These are phyloP conservation scores for Candida hungchunana DNA, from an alignment of 805 yeast species.

Conservation along the genomic window DNA sequence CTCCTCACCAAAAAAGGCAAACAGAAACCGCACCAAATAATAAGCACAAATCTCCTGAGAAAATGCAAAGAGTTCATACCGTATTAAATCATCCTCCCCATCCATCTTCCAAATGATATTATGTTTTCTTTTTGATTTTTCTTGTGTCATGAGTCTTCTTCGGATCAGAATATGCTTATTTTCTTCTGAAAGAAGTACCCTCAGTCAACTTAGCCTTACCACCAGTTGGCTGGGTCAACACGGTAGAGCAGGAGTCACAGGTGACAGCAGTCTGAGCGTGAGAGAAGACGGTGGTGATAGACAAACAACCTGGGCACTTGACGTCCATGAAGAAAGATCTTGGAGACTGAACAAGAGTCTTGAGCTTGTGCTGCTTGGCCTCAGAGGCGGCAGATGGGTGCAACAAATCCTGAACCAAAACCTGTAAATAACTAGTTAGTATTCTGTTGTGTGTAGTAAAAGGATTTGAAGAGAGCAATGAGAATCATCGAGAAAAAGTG, in stretches of 20 bases:
- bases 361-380: slow-evolving; percentile 95
- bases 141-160: too few relatives aligned
- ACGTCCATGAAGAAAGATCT: slow-evolving; percentile 99
- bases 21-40: neutral
- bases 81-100: neutral
- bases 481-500: slow-evolving; percentile 5
- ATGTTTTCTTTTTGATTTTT: too few relatives aligned
- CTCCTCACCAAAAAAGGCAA: neutral
- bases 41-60: neutral
- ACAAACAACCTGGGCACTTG: slow-evolving; percentile 98
- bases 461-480: neutral
- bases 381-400: slow-evolving; percentile 98
- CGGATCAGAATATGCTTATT: slow-evolving; percentile 62
- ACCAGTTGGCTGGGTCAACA: slow-evolving; percentile 98
- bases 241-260: slow-evolving; percentile 98
- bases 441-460: slow-evolving; percentile 2
- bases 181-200: slow-evolving; percentile 99
- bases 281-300: slow-evolving; percentile 98
- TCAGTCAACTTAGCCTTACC: slow-evolving; percentile 99
- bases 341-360: slow-evolving; percentile 96
- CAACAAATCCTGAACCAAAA: slow-evolving; percentile 97
- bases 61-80: too few relatives aligned
- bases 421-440: slow-evolving; percentile 43
- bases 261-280: slow-evolving; percentile 99
- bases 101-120: too few relatives aligned